Evolutionary conservation across 108 stramenopile species (phyloP), one percentile per base, ranked within the genome.

Genomic region (Cyclotella distinguenda): DNA sequence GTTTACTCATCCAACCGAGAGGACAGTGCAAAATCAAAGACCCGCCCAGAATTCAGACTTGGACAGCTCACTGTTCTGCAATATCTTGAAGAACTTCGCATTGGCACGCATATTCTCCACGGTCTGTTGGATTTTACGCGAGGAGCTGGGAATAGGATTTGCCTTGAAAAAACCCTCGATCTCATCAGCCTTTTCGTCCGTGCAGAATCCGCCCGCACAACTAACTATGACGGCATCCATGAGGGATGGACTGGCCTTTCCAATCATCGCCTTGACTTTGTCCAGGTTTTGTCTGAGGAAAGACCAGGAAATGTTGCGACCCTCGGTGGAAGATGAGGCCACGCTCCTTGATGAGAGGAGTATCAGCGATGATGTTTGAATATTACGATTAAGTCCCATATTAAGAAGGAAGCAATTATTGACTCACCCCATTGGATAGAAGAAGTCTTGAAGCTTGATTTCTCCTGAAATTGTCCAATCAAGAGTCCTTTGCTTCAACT

Each of bases 391-490:
- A 12, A n/a, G 25, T n/a, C n/a, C n/a, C n/a, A 50, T 50, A 3
- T 26, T 23, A 9, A 34, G 25, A 4, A 23, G 28, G 23, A 6
- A 34, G 33, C 34, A 55, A 34, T 9, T 7, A 0, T 15, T 22
- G 2, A 55, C 54, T 55, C 77, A 78, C 36, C 92, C 90, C 66
- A 95, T 92, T 21, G 94, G 85, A 68, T 98, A 98, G 78, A 98
- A 98, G 74, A 97, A 97, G 78, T 98, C 97, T 73, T 98, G 97
- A 49, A 96, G 72, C 67, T 98, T 98, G 60, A 98, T 84, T 46
- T 81, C 94, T 11, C 90, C 94, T 18, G 89, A 84, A 1, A 91
- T 84, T 22, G 95, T 72, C 96, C 96, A 97, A 30, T 97, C 95
- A 39, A 98, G 51, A 1, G 95, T 93, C 30, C 57, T 68, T 38